Evolutionary conservation across 352 stramenopile genomes (phyloP), one percentile per base, ranked within the genome.

Genomic region (Blastocystis sp.): DNA sequence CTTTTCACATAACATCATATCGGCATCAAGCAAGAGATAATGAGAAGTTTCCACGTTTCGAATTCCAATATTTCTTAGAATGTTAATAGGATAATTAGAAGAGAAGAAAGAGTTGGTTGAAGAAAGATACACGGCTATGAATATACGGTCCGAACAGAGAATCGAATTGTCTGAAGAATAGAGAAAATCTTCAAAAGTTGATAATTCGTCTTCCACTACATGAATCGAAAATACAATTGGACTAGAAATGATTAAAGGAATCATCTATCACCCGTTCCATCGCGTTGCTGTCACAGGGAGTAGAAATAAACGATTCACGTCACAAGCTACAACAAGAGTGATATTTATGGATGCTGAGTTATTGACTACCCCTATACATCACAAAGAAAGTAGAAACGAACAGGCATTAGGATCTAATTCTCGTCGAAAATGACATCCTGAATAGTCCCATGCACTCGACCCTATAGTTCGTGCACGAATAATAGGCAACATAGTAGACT

Each of bases 51-150:
- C 39, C 14, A 32, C 35, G n/a, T 86, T 56, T 16, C 61, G 49
- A 75, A 86, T 74, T 11, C 57, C 75, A 37, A 75, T 27, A 29
- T 86, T 86, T 0, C 75, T 42, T 0, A 86, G 39, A 57, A 86
- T 86, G 42, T 86, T 86, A 32, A 86, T 86, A 14, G 75, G 75
- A 46, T 77, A 86, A 46, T 80, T 58, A 14, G 43, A 63, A 54
- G 58, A 27, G 51, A 80, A 80, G n/a, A 63, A 80, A 16, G 69
- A 59, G n/a, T 16, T 63, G 14, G 11, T 27, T 11, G 9, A 7
- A 0, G 69, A 58, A 27, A 80, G 7, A 14, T 59, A 59, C 0
- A 24, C 69, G 43, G 61, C n/a, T n/a, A 80, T 14, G 4, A 54
- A 65, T 4, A 80, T 21, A 29, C 69, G 69, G 32, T 43, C 16